Evolutionary conservation across 306 rosid species (phyloP).

Genomic region (Sphenostylis stenocarpa): DNA sequence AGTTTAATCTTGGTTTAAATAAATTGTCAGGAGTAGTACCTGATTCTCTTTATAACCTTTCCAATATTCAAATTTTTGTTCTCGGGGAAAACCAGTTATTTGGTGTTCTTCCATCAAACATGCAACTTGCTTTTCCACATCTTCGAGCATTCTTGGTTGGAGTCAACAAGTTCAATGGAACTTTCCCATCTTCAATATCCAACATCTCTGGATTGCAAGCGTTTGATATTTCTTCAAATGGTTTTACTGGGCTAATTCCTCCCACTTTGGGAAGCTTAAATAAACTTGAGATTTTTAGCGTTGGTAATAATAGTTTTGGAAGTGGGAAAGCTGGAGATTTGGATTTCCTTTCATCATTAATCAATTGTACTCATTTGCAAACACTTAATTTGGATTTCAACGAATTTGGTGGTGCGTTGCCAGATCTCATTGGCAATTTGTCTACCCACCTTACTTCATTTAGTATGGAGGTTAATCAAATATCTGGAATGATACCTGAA

Average conservation of each 20-base stretch:
- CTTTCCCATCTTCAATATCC: conserved; percentile 24
- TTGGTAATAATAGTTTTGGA: background rate
- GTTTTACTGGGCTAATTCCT: conserved; percentile 28
- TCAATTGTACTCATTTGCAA: conserved; percentile 25
- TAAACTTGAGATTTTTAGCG: background rate
- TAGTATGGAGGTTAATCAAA: background rate
- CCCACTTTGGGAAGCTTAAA: conserved; percentile 16
- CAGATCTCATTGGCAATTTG: conserved; percentile 17
- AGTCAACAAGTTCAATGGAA: background rate
- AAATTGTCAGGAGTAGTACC: conserved; percentile 9
- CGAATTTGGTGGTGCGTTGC: conserved; percentile 30
- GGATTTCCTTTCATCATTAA: conserved; percentile 31
- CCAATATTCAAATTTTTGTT: background rate
- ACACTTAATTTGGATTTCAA: accelerated
- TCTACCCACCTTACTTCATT: background rate
- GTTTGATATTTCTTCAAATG: background rate
- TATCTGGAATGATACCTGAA: conserved; percentile 34
- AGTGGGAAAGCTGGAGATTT: conserved; percentile 18
- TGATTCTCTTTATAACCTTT: conserved; percentile 36
- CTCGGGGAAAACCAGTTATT: background rate
- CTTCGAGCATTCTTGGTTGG: background rate
- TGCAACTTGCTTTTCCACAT: conserved; percentile 25
- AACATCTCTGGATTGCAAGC: conserved; percentile 1
- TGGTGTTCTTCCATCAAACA: conserved; percentile 17
- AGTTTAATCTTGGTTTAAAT: background rate